Base-by-base conservation (phyloP, 371 early-diverging fungal species). In the Apophysomyces trapeziformis region DNA sequence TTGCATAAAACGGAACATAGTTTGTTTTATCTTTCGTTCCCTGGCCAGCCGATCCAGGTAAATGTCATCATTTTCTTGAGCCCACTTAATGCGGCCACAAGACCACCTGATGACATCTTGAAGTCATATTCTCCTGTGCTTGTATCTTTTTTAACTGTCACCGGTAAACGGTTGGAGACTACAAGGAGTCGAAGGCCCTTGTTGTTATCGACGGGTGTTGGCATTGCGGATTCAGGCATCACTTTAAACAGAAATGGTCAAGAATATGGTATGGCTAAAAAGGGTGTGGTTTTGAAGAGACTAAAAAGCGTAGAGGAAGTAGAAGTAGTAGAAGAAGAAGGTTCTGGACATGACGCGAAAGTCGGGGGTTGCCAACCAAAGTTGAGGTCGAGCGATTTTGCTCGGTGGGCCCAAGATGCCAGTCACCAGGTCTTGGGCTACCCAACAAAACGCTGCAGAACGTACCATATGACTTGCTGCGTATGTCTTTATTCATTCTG, bases 31-130 rank as follows among this genome's bases (percentile, higher is more conserved):
- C 26, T 39, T 83, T 81, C 88, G 74, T 90, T 83, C 87, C 96
- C 97, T 45, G 99, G 98, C 96, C 99, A 99, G 18, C 99, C 99
- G 69, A 99, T 95, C 99, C 99, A 99, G 2, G 93, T 94, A 81
- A 99, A 99, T 61, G 91, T 83, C 92, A 98, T 96, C 78, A 91
- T 90, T 63, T 95, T 93, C 78, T 96, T 95, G 43, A 99, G 80
- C 7, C 98, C 96, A 43, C 92, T 91, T 38, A 99, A 85, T 16
- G 99, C 99, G 13, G 98, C 95, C 38, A 99, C 99, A 18, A 99
- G 86, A 7, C 99, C 99, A 57, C 99, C 99, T 0, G 96, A 93
- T 60, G 94, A 93, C 90, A 97, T 95, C 68, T 85, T 90, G 83
- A 94, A 96, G 59, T 76, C 72, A 57, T 85, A 89, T 57, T 78